Conservation (phyloP, 192 early-diverging fungal species). For the Lobosporangium transversale region DNA sequence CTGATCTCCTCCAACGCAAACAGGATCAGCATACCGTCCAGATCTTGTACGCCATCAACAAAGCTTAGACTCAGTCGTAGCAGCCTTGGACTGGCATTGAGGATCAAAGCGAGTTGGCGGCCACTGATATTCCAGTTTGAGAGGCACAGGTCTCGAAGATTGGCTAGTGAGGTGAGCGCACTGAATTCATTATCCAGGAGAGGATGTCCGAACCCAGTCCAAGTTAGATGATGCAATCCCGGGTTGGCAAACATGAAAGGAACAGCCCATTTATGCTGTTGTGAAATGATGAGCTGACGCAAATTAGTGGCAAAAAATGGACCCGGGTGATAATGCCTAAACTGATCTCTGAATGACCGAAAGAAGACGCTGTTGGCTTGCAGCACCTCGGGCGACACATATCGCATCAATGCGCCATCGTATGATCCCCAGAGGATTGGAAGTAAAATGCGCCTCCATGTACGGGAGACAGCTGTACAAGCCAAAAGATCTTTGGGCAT, state of each 20-base stretch:
- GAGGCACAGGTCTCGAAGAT: conserved; percentile 22
- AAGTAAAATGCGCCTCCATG: conserved; percentile 24
- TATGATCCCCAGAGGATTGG: conserved; percentile 30
- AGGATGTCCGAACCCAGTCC: conserved; percentile 6
- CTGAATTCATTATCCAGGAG: conserved; percentile 1
- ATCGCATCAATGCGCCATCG: conserved; percentile 26
- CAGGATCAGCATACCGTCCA: conserved; percentile 17
- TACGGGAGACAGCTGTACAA: conserved; percentile 25
- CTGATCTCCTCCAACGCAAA: conserved; percentile 35
- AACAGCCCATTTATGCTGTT: conserved; percentile 23
- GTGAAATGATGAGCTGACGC: conserved; percentile 11
- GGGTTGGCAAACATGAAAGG: conserved; percentile 17
- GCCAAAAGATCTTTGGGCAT: conserved; percentile 18
- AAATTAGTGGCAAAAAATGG: conserved; percentile 24
- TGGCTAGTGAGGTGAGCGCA: conserved; percentile 4
- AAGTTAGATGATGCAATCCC: conserved; percentile 17
- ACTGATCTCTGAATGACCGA: conserved; percentile 30
- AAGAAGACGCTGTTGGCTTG: conserved; percentile 20
- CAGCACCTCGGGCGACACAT: conserved; percentile 6
- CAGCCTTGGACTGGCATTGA: conserved; percentile 18
- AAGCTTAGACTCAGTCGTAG: conserved; percentile 20
- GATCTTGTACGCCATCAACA: conserved; percentile 24
- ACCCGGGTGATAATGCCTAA: conserved; percentile 21
- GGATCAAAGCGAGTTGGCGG: conserved; percentile 6
- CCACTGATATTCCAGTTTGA: conserved; percentile 31